Evolutionary conservation across 345 rosid species (phyloP), one percentile per base, ranked within the genome.

Genomic region (Populus davidiana): DNA sequence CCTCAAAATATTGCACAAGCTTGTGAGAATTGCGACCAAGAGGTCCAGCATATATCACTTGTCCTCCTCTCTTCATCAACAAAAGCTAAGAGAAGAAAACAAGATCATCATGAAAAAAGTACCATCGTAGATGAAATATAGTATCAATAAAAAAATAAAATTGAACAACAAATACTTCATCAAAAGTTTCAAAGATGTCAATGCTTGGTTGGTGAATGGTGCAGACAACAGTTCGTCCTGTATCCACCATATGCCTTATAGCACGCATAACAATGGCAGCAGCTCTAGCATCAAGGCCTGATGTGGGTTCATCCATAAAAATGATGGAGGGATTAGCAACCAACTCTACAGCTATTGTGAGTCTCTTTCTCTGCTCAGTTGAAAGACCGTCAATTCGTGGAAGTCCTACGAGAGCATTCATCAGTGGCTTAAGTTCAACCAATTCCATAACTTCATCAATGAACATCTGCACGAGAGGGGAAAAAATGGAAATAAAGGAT

Each of bases 121-220:
- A 25, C 14, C 21, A 18, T 36, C 35, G 31, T 31, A 13, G 35
- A 14, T 11, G 41, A 16, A 29, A 6, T 5, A 17, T 14, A 31
- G n/a, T 27, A 4, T 12, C 33, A 6, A 33, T 11, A 61, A 5
- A 25, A 29, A 23, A 8, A 5, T 17, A 17, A 13, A 77, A 23
- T 13, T 31, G 67, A 56, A 61, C 44, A 41, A 2, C 44, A 0
- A 17, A 73, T 70, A 91, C 98, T 93, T 93, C 94, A 74, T 91
- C 96, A 70, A 90, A 93, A 38, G 96, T 90, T 85, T 93, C 94
- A 44, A 91, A 91, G 70, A 93, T 89, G 81, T 93, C 98, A 35
- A 93, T 93, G 79, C 97, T 91, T 16, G 97, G 97, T 69, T 93
- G 96, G 82, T 93, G 97, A 80, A 93, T 93, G 67, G 97, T 93